Conservation (phyloP, 176 grass and related monocot species). For the Oryza australiensis region DNA sequence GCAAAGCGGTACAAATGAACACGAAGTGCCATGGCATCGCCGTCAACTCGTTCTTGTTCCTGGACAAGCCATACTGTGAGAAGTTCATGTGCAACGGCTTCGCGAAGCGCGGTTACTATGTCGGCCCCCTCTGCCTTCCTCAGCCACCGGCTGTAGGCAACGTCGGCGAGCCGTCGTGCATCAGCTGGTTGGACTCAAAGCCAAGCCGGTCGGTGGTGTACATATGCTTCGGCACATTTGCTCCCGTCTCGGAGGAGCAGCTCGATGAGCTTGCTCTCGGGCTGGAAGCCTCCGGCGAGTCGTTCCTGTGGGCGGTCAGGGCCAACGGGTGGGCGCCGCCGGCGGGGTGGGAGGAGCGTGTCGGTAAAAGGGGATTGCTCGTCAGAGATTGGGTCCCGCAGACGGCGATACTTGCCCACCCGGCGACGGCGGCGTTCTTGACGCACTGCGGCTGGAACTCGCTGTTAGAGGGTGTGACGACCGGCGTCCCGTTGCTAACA, state of each 20-base stretch:
- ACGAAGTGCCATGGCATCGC: not conserved
- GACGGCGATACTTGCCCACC: slow-evolving; percentile 10
- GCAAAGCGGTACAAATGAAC: no score
- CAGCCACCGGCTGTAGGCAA: not conserved
- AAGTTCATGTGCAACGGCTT: not conserved
- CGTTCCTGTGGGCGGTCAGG: slow-evolving; percentile 42
- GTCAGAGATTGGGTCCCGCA: slow-evolving; percentile 38
- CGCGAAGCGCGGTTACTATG: not conserved
- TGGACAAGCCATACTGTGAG: slow-evolving; percentile 24
- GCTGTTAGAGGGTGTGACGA: not conserved
- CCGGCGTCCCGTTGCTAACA: not conserved
- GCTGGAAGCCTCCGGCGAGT: slow-evolving; percentile 20
- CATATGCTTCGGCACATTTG: slow-evolving; percentile 51
- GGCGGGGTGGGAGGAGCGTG: slow-evolving; percentile 18
- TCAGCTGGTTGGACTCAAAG: slow-evolving; percentile 21
- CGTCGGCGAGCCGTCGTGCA: not conserved
- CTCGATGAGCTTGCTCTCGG: slow-evolving; percentile 35
- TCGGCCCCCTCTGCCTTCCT: slow-evolving; percentile 1
- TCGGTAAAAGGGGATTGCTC: not conserved
- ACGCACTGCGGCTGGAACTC: slow-evolving; percentile 16
- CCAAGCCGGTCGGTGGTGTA: slow-evolving; percentile 22
- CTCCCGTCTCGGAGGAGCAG: slow-evolving; percentile 24
- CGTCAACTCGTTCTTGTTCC: slow-evolving; percentile 8
- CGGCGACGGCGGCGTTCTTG: slow-evolving; percentile 24
- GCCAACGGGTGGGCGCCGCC: not conserved